These are phyloP conservation scores for Fraxinus platypoda DNA, from an alignment of 305 asterid genomes.

Conservation along the genomic window DNA sequence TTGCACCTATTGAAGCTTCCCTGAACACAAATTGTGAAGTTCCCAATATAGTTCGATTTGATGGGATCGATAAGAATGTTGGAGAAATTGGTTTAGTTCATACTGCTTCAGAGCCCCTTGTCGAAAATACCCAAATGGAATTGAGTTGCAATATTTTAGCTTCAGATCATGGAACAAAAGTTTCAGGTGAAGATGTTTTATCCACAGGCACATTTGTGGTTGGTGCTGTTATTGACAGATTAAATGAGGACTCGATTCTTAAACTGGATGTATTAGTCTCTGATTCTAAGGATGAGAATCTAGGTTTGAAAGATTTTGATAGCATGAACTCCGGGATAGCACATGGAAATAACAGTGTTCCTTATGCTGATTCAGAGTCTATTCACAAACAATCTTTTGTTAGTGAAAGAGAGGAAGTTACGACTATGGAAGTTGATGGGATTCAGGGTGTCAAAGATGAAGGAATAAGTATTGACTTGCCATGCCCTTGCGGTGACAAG, in stretches of 20 bases:
- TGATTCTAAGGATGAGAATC: constrained; percentile 30
- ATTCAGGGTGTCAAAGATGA: constrained; percentile 36
- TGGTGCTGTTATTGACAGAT: neutral
- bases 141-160: constrained; percentile 3
- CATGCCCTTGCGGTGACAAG: constrained; percentile 22
- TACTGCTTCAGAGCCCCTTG: neutral
- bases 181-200: constrained; percentile 16
- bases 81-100: constrained; percentile 20
- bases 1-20: constrained; percentile 8
- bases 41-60: neutral
- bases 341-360: constrained; percentile 20
- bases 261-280: constrained; percentile 29
- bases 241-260: constrained; percentile 23
- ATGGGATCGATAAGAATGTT: neutral
- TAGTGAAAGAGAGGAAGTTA: constrained; percentile 37
- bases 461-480: constrained; percentile 22
- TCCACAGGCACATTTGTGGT: constrained; percentile 16
- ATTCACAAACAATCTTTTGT: constrained; percentile 24
- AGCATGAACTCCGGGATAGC: constrained; percentile 23
- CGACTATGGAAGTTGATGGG: constrained; percentile 39
- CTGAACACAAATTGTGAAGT: constrained; percentile 10
- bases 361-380: constrained; percentile 28
- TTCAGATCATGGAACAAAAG: neutral
- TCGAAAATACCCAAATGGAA: constrained; percentile 6
- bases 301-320: constrained; percentile 20